Evolutionary conservation across 768 basidiomycete species (phyloP).

Genomic region (Trametes gibbosa): DNA sequence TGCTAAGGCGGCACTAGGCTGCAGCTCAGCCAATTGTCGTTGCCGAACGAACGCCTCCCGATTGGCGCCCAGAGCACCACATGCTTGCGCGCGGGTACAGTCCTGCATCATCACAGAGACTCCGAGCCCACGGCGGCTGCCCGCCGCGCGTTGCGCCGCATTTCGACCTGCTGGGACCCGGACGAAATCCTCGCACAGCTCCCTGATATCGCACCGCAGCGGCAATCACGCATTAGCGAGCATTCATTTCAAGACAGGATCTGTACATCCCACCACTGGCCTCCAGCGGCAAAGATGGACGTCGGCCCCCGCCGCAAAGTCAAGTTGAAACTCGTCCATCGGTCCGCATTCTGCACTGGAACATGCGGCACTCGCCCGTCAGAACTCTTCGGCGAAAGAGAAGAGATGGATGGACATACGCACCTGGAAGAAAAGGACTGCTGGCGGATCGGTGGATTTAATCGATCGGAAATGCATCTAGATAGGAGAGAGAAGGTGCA

Average conservation of each 20-base stretch:
- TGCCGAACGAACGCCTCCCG: background rate
- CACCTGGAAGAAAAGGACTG: background rate
- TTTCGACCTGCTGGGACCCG: background rate
- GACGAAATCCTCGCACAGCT: background rate
- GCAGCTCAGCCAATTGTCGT: background rate
- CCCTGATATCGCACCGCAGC: background rate
- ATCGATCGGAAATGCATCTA: conserved; percentile 14
- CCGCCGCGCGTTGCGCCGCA: background rate
- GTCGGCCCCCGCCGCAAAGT: background rate
- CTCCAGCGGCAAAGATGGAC: background rate
- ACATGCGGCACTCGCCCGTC: background rate
- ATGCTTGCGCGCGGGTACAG: background rate
- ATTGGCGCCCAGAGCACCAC: background rate
- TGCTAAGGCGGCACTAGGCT: conserved; percentile 3
- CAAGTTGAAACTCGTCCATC: background rate
- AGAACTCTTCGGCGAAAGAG: background rate
- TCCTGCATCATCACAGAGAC: background rate
- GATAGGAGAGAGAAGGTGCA: conserved; percentile 7
- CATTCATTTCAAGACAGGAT: background rate
- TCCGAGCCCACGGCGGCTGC: background rate
- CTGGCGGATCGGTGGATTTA: background rate
- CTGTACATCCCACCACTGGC: background rate
- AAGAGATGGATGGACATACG: background rate
- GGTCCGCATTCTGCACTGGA: background rate
- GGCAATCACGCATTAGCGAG: background rate